Base-by-base conservation (phyloP, 2,329 filamentous ascomycete genomes). In the Hypoxylon sp. region DNA sequence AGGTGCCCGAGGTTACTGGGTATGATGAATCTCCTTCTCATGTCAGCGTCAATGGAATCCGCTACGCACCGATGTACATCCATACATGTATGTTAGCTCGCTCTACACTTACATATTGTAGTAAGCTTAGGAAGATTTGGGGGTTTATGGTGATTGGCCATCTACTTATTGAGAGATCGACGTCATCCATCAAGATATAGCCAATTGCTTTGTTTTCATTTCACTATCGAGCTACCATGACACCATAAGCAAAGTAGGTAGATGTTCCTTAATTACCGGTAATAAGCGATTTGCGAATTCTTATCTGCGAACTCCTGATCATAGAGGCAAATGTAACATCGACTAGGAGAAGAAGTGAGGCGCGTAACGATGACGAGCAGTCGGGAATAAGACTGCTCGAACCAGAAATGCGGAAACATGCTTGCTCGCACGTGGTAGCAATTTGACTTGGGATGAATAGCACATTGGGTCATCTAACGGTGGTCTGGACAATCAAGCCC, bases 341-440 rank as follows among this genome's bases (percentile, higher is more conserved):
- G 42, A 48, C n/a, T 17, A 48, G 53, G 29, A 35, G 59, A 51
- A 52, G 19, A 7, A 19, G 31, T 21, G 27, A 51, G 24, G 57
- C 37, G 50, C 56, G 48, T 29, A 39, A 46, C 31, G 24, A 62
- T 65, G 55, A 65, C 42, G 53, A 27, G 27, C 53, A 62, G 57
- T 47, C 51, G 48, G 56, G 17, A 56, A 47, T 46, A 37, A 60
- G 24, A 6, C 42, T 17, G 11, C 47, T 53, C 39, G 55, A 42
- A 56, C 31, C 39, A 57, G 53, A 5, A 51, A 53, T 50, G 42
- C 55, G 50, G 62, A 67, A 56, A 37, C 29, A 66, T 66, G 57
- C 58, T 32, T 62, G 62, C 37, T 62, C 44, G 52, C 62, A 66
- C 66, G 62, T 68, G 66, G 62, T 65, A 48, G 11, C 29, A 56